Percentiles rank a stretch among this genome's conserved stretches.
Conservation (phyloP, 441 rosid genomes). For the Gossypium aridum region DNA sequence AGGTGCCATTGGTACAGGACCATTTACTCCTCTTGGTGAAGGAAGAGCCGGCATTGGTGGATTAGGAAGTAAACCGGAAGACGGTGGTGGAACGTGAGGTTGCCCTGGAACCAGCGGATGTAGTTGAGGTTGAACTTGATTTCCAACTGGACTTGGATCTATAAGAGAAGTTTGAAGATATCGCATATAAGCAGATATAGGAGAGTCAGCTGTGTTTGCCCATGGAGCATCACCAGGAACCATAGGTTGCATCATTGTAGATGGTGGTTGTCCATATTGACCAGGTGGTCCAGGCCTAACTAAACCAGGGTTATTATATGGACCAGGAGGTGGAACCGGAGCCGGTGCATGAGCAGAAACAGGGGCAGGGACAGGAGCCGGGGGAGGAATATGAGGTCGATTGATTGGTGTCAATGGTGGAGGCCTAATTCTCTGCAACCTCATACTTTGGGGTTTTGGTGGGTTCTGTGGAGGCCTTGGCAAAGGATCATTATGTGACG, state of each 20-base stretch:
- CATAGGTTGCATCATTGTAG: conserved; percentile 21
- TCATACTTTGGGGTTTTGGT: conserved; percentile 69
- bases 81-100: conserved; percentile 26
- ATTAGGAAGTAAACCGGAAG: conserved; percentile 41
- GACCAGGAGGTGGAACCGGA: conserved; percentile 25
- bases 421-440: conserved; percentile 71
- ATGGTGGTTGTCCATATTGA: conserved; percentile 35
- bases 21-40: conserved; percentile 34
- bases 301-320: conserved; percentile 23
- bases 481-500: conserved; percentile 49
- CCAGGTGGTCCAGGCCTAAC: conserved; percentile 44
- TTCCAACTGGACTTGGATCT: conserved; percentile 51
- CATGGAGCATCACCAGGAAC: conserved; percentile 31
- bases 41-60: conserved; percentile 31
- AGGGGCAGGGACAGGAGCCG: not conserved
- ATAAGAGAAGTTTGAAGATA: conserved; percentile 51
- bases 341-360: conserved; percentile 5
- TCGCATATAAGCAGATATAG: conserved; percentile 76
- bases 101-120: conserved; percentile 35
- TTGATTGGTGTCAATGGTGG: conserved; percentile 71
- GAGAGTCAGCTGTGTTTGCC: conserved; percentile 58
- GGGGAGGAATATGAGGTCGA: conserved; percentile 44
- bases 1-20: conserved; percentile 28
- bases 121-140: conserved; percentile 31
- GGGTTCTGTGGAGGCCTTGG: conserved; percentile 68